Conservation (phyloP, 352 stramenopile genomes). For the Blastocystis sp. region DNA sequence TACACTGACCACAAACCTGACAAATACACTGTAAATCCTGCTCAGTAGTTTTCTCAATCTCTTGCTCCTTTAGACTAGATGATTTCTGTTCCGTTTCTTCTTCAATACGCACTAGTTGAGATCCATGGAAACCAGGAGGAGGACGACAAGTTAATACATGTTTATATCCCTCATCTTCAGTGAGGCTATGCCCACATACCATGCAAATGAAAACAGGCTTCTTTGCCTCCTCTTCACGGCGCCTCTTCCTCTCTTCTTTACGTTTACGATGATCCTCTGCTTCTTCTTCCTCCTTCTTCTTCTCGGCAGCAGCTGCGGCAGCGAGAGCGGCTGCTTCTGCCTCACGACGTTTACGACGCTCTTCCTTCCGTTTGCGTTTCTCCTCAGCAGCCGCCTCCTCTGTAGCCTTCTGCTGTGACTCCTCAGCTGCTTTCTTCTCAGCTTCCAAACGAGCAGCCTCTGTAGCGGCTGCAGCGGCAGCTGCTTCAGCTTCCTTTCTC, state of each 20-base stretch:
- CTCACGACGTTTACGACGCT: not conserved
- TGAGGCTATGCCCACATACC: constrained; percentile 15
- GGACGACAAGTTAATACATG: not conserved
- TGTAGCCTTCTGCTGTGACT: not conserved
- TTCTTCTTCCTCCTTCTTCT: not conserved
- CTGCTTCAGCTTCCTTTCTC: constrained; percentile 11
- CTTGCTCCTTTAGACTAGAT: not conserved
- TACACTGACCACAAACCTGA: not conserved
- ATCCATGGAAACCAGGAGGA: not conserved
- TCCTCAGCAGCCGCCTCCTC: constrained; percentile 17
- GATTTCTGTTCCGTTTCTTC: not conserved
- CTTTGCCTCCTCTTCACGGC: not conserved
- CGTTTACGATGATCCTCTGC: not conserved
- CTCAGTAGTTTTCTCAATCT: not conserved
- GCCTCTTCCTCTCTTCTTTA: not conserved
- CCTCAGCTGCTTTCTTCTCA: not conserved
- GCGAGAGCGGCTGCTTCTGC: not conserved
- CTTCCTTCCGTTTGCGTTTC: constrained; percentile 12
- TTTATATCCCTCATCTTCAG: constrained; percentile 19
- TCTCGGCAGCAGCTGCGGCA: not conserved
- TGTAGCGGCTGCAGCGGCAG: not conserved
- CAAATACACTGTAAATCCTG: constrained; percentile 2
- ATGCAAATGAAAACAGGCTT: constrained; percentile 47
- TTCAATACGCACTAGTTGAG: constrained; percentile 27
- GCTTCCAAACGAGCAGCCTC: not conserved